A percentile compares a stretch with the other conserved stretches of the same genome.
Conservation (phyloP, 1,284 basidiomycete genomes). For the Austroboletus rostrupii region DNA sequence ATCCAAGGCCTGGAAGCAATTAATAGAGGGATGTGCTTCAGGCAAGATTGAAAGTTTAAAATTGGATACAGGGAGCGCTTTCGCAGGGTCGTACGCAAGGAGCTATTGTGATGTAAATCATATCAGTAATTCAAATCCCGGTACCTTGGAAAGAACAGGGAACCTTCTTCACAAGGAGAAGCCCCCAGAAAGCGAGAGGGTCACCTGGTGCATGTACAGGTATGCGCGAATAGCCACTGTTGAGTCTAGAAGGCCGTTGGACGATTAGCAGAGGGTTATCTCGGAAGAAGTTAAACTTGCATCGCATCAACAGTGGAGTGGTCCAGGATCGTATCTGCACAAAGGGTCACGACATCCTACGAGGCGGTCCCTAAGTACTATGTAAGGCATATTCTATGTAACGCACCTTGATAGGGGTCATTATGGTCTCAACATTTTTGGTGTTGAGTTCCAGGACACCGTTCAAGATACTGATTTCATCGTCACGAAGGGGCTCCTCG, state of each 20-base stretch:
- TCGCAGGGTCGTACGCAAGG: constrained; percentile 85
- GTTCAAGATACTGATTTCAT: constrained; percentile 86
- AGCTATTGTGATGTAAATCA: constrained; percentile 39
- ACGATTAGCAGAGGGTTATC: constrained; percentile 1
- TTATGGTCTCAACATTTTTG: constrained; percentile 80
- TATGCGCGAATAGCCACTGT: constrained; percentile 91
- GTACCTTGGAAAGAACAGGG: neutral
- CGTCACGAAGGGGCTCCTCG: constrained; percentile 83
- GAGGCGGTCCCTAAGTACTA: too few relatives aligned
- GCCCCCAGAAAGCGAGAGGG: constrained; percentile 77
- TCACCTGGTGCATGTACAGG: constrained; percentile 83
- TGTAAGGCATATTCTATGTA: too few relatives aligned
- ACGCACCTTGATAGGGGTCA: constrained; percentile 78
- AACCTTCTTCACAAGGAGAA: constrained; percentile 85
- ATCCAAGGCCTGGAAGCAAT: constrained; percentile 81
- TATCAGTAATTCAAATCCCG: neutral
- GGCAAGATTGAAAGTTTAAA: constrained; percentile 83
- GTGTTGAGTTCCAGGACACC: constrained; percentile 84
- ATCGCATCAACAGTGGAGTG: constrained; percentile 75
- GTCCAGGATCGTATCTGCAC: constrained; percentile 77
- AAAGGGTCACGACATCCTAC: constrained; percentile 76
- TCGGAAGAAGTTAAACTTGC: constrained; percentile 33
- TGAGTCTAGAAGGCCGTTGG: constrained; percentile 39
- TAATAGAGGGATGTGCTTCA: constrained; percentile 84
- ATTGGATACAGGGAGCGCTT: constrained; percentile 70